These are phyloP conservation scores for Fusarium dimerum DNA, from an alignment of 2,329 filamentous ascomycete species.

Conservation along the genomic window DNA sequence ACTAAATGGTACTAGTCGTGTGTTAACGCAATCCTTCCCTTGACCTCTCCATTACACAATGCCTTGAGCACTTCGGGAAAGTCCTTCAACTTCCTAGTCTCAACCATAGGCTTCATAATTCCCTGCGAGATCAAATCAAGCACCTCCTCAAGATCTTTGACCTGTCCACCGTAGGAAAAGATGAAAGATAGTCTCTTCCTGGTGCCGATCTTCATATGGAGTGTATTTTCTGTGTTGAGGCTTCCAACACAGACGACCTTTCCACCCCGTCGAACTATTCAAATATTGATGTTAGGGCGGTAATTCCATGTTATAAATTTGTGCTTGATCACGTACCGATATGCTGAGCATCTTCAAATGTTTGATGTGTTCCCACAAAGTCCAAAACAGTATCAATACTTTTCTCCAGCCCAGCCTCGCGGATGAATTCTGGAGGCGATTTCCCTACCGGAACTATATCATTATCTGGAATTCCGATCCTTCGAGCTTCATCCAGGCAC, in stretches of 20 bases:
- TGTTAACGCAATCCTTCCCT: slow-evolving; percentile 5
- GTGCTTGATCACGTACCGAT: slow-evolving; percentile 8
- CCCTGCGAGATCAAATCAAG: slow-evolving; percentile 15
- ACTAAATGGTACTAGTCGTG: slow-evolving; percentile 5
- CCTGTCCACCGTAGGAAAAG: slow-evolving; percentile 45
- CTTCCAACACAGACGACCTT: slow-evolving; percentile 43
- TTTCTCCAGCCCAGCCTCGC: not conserved
- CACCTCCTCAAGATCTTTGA: slow-evolving; percentile 39
- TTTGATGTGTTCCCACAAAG: slow-evolving; percentile 24
- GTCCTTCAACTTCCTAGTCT: slow-evolving; percentile 9
- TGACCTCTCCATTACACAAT: slow-evolving; percentile 6
- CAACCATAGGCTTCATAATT: slow-evolving; percentile 13
- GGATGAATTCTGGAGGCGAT: slow-evolving; percentile 12
- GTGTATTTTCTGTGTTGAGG: slow-evolving; percentile 38
- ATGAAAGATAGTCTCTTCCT: slow-evolving; percentile 43
- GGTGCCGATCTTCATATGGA: slow-evolving; percentile 46
- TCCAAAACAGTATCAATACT: slow-evolving; percentile 20
- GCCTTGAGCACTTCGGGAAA: slow-evolving; percentile 13
- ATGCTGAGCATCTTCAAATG: slow-evolving; percentile 25
- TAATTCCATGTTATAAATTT: not conserved
- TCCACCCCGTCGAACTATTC: slow-evolving; percentile 24
- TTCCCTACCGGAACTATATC: slow-evolving; percentile 17
- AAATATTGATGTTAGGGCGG: no score
- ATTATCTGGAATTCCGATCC: slow-evolving; percentile 4
- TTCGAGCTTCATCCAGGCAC: slow-evolving; percentile 13